Conservation (phyloP, 305 asterid species). For the Fraxinus velutina region DNA sequence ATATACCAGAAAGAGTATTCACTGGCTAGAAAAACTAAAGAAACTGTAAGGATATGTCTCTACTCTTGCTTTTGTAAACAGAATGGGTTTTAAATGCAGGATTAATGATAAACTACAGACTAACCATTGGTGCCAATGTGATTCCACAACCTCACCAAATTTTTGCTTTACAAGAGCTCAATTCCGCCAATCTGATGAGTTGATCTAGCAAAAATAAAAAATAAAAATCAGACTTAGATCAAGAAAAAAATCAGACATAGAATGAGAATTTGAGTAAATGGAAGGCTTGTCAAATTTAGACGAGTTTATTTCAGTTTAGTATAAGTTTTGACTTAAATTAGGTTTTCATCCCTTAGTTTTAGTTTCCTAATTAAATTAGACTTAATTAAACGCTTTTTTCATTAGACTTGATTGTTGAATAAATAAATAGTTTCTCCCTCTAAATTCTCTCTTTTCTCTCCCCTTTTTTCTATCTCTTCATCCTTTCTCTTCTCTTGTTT, state of each 20-base stretch:
- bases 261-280: conserved; percentile 2
- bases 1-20: background rate
- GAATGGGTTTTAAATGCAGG: conserved; percentile 20
- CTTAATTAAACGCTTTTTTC: background rate
- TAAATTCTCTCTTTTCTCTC: background rate
- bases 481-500: background rate
- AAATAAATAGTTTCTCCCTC: background rate
- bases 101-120: conserved; percentile 29
- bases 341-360: background rate
- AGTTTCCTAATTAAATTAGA: background rate
- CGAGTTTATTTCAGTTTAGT: background rate
- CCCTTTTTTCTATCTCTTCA: background rate
- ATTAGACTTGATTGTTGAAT: background rate
- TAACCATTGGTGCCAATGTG: conserved; percentile 85
- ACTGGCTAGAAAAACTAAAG: too few species aligned
- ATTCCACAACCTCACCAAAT: conserved; percentile 95
- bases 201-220: conserved; percentile 48
- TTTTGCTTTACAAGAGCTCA: conserved; percentile 88
- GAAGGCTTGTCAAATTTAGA: background rate
- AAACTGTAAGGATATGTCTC: background rate
- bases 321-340: background rate
- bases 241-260: conserved; percentile 3
- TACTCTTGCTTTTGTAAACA: conserved; percentile 12
- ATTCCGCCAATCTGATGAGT: conserved; percentile 94
- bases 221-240: too few species aligned